phyloP scores from a whole-genome alignment of 805 yeast species.

The Candida silvatica region DNA sequence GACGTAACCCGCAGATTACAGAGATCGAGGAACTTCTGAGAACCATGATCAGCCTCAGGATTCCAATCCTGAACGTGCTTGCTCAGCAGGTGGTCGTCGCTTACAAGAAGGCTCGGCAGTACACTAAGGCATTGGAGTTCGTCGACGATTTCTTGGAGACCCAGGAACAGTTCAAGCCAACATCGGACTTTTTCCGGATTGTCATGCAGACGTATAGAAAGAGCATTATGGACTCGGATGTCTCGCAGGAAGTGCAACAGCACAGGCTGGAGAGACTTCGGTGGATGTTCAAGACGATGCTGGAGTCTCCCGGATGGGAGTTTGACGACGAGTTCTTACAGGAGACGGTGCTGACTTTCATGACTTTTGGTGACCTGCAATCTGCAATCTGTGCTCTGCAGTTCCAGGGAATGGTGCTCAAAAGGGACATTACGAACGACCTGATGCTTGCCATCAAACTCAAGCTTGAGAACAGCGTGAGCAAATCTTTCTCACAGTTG shows the following conservation, averaged over 20 bases:
- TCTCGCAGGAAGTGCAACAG: not conserved
- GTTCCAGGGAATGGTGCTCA: slow-evolving; percentile 14
- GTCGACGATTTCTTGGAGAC: slow-evolving; percentile 20
- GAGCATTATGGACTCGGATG: slow-evolving; percentile 6
- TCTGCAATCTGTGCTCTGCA: slow-evolving; percentile 18
- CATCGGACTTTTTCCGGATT: slow-evolving; percentile 12
- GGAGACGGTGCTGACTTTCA: slow-evolving; percentile 13
- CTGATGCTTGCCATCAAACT: slow-evolving; percentile 12
- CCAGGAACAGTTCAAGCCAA: slow-evolving; percentile 6
- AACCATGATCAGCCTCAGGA: slow-evolving; percentile 22
- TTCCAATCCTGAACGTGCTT: slow-evolving; percentile 27
- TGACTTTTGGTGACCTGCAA: slow-evolving; percentile 18
- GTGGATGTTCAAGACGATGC: slow-evolving; percentile 10
- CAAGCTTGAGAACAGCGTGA: slow-evolving; percentile 12
- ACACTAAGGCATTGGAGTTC: slow-evolving; percentile 22
- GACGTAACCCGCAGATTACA: slow-evolving; percentile 15
- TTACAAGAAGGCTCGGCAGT: slow-evolving; percentile 21
- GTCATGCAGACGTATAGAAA: slow-evolving; percentile 12
- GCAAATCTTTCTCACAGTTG: slow-evolving; percentile 15
- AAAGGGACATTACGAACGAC: slow-evolving; percentile 5
- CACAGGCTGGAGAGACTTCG: slow-evolving; percentile 8
- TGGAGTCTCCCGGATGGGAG: slow-evolving; percentile 9
- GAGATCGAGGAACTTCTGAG: slow-evolving; percentile 23
- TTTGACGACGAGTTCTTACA: slow-evolving; percentile 11
- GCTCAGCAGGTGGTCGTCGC: slow-evolving; percentile 30